Evolutionary conservation across 345 rosid species (phyloP), one percentile per base, ranked within the genome.

Genomic region (Carallia brachiata): DNA sequence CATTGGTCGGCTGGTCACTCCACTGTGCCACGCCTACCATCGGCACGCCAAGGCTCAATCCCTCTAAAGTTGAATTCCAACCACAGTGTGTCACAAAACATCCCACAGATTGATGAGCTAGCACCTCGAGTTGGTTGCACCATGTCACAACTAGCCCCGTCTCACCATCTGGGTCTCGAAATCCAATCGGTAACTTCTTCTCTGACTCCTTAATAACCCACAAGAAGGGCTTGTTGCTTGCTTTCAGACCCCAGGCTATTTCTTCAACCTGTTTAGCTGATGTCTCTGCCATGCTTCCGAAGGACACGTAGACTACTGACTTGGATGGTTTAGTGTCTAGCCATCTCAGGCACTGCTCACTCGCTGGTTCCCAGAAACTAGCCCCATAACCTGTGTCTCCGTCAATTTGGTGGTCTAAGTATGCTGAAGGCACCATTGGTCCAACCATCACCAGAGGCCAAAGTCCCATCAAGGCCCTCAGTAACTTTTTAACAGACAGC

Each of bases 21-120:
- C 84, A 70, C 55, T 78, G 77, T 0, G 83, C 77, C 50, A 77
- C 39, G 6, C 76, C 62, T 70, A 84, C 79, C 83, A 84, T 75
- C 6, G 85, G 83, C 65, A 84, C 75, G 5, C 86, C 83, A 1
- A 84, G 74, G 74, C 81, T 79, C 70, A 83, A 2, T 36, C 74
- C 85, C 64, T 85, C 86, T 15, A 81, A 54, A 1, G 75, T 83
- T 3, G 86, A 85, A 71, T 85, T 85, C 86, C 89, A 85, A 37
- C 87, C 86, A 61, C 84, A 75, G 32, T 83, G 89, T 4, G 81
- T 83, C 4, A 85, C 44, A 50, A 83, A 83, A 67, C 89, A 86
- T 2, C 86, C 80, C 36, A 80, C 73, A 18, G 82, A 72, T 62
- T 12, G 74, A 63, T 80, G 86, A 68, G 84, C 78, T 50, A 86